Percentiles rank a stretch among this genome's conserved stretches.
These are phyloP conservation scores for Boletus coccyginus DNA, from an alignment of 768 basidiomycete genomes.

Conservation along the genomic window DNA sequence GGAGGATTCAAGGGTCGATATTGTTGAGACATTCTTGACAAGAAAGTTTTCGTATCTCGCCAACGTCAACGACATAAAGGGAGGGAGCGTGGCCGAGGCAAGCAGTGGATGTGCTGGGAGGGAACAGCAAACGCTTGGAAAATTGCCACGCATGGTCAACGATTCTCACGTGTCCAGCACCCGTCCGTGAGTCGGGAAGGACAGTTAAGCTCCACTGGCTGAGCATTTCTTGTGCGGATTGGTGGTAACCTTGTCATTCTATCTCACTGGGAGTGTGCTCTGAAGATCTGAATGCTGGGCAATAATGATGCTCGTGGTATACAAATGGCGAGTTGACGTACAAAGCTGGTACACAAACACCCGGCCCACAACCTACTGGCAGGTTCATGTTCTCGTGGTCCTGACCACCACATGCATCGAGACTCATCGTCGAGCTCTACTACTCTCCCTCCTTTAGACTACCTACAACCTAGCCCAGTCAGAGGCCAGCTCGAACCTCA, in stretches of 20 bases:
- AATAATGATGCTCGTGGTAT: too few relatives aligned
- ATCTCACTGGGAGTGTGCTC: too few relatives aligned
- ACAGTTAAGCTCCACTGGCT: too few relatives aligned
- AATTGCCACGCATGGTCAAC: conserved; percentile 8
- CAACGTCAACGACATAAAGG: conserved; percentile 56
- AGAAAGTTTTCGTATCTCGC: conserved; percentile 81
- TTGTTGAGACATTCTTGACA: conserved; percentile 79
- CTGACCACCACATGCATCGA: conserved; percentile 19
- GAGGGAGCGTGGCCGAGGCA: not conserved
- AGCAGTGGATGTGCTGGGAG: not conserved
- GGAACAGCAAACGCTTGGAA: not conserved
- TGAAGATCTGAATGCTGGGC: too few relatives aligned
- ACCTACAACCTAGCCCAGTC: conserved; percentile 62
- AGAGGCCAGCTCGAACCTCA: conserved; percentile 74
- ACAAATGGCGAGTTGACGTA: not conserved
- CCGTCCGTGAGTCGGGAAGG: too few relatives aligned
- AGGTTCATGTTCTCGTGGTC: not conserved
- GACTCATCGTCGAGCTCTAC: conserved; percentile 23
- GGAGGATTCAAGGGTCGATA: conserved; percentile 85
- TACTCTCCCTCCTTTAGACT: conserved; percentile 42
- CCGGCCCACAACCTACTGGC: not conserved
- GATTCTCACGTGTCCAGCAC: not conserved
- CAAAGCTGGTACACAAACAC: not conserved
- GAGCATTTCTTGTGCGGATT: too few relatives aligned
- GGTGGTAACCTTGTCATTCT: too few relatives aligned